Evolutionary conservation across 768 basidiomycete genomes (phyloP).

Genomic region (Termitomyces sp.): DNA sequence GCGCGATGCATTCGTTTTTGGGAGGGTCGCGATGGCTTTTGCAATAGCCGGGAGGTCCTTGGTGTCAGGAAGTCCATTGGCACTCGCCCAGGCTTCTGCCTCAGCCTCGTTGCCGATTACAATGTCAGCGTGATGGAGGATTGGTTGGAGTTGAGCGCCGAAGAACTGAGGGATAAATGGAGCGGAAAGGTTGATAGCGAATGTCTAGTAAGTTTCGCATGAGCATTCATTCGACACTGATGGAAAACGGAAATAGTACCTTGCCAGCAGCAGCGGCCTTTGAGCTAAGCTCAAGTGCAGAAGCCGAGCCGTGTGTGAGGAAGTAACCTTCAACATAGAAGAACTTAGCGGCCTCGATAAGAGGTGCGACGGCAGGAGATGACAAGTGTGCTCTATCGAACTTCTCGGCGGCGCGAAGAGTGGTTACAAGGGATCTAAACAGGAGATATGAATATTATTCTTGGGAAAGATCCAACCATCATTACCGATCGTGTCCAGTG

Average conservation of each 20-base stretch:
- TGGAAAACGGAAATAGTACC: conserved; percentile 30
- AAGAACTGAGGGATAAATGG: conserved; percentile 98
- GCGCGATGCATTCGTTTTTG: conserved; percentile 71
- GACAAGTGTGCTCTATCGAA: conserved; percentile 80
- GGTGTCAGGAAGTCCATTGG: conserved; percentile 61
- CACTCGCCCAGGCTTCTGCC: conserved; percentile 79
- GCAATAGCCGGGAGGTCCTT: conserved; percentile 69
- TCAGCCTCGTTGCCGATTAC: conserved; percentile 97
- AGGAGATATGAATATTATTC: background rate
- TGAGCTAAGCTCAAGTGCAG: conserved; percentile 68
- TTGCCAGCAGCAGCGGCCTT: conserved; percentile 73
- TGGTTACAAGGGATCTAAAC: conserved; percentile 85
- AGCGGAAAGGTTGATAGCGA: conserved; percentile 90
- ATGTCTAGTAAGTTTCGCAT: conserved; percentile 46
- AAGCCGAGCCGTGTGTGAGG: conserved; percentile 84
- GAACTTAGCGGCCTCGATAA: conserved; percentile 75
- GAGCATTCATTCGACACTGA: background rate
- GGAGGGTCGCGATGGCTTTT: conserved; percentile 62
- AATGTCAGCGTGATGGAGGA: conserved; percentile 83
- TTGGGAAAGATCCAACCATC: background rate
- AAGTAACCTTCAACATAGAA: conserved; percentile 98
- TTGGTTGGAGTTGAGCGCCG: conserved; percentile 67
- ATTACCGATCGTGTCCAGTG: conserved; percentile 85
- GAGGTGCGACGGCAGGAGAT: conserved; percentile 65
- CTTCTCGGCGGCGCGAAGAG: conserved; percentile 83